Percentiles rank a stretch among this genome's conserved stretches.
Evolutionary conservation across 2,329 filamentous ascomycete genomes (phyloP).

Genomic region (Neonectria coccinea): DNA sequence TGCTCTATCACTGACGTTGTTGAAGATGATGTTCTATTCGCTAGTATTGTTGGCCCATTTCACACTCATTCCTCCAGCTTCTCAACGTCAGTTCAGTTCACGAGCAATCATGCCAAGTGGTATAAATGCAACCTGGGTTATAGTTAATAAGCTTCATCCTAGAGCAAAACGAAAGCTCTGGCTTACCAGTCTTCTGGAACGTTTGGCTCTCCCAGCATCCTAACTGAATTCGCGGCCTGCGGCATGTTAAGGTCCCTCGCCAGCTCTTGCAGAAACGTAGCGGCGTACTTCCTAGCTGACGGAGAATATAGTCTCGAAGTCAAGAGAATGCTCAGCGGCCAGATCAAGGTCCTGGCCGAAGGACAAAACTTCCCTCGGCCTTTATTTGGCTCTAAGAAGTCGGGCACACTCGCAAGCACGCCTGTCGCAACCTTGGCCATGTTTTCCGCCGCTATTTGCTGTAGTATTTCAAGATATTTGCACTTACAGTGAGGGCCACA

Average conservation of each 20-base stretch:
- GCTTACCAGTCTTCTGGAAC: constrained; percentile 36
- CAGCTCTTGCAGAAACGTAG: constrained; percentile 35
- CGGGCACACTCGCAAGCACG: constrained; percentile 39
- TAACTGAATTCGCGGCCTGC: constrained; percentile 26
- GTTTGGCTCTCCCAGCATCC: constrained; percentile 5
- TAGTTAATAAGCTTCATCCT: not conserved
- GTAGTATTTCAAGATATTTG: constrained; percentile 15
- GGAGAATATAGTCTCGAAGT: constrained; percentile 20
- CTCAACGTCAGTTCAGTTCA: not conserved
- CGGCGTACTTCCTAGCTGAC: constrained; percentile 27
- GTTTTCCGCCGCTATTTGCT: constrained; percentile 21
- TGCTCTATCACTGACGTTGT: no score
- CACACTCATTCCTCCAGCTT: no score
- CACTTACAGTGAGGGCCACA: not conserved
- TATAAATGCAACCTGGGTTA: not conserved
- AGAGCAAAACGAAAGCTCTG: not conserved
- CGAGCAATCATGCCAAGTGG: not conserved
- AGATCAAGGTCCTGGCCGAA: constrained; percentile 39
- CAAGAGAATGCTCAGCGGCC: constrained; percentile 41
- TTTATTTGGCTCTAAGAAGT: constrained; percentile 28
- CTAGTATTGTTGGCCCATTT: no score
- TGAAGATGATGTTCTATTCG: no score
- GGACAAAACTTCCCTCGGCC: constrained; percentile 32
- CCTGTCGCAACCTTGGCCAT: constrained; percentile 35
- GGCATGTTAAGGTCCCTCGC: constrained; percentile 39